Conservation (phyloP, 2,329 filamentous ascomycete species). For the Dactylellina leptospora region DNA sequence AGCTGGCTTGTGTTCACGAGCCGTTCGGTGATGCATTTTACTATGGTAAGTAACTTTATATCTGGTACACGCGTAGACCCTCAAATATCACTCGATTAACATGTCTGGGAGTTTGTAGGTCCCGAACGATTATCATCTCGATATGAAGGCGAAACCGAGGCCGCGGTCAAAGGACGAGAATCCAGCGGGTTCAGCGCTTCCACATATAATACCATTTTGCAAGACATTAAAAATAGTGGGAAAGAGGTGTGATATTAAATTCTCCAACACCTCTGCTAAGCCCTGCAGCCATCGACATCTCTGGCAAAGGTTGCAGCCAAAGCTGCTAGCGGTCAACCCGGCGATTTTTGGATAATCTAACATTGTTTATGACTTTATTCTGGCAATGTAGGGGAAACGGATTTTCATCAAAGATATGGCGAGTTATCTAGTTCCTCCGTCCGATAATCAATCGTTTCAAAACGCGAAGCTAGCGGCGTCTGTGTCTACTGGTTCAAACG, state of each 20-base stretch:
- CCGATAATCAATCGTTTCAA: slow-evolving; percentile 69
- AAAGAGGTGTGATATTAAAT: slow-evolving; percentile 70
- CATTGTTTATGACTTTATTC: slow-evolving; percentile 60
- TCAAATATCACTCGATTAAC: not conserved
- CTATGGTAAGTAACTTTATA: slow-evolving; percentile 77
- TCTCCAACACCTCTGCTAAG: slow-evolving; percentile 7
- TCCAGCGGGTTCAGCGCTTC: slow-evolving; percentile 73
- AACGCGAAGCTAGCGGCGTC: slow-evolving; percentile 74
- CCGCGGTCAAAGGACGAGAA: slow-evolving; percentile 62
- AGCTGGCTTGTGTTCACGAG: slow-evolving; percentile 85
- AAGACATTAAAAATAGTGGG: slow-evolving; percentile 75
- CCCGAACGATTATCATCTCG: slow-evolving; percentile 84
- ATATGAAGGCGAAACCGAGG: slow-evolving; percentile 72
- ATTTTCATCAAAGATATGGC: slow-evolving; percentile 98
- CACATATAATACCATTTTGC: slow-evolving; percentile 80
- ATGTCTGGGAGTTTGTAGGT: slow-evolving; percentile 5
- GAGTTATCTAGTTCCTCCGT: slow-evolving; percentile 85
- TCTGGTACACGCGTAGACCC: too few species aligned
- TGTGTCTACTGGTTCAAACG: slow-evolving; percentile 63
- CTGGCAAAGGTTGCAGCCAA: not conserved
- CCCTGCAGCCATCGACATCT: slow-evolving; percentile 27
- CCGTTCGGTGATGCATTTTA: slow-evolving; percentile 98
- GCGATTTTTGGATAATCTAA: not conserved
- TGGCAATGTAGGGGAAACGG: slow-evolving; percentile 76
- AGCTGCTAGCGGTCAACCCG: not conserved